Evolutionary conservation across 495 filamentous ascomycete species (phyloP).

Genomic region (Acidiella bohemica): DNA sequence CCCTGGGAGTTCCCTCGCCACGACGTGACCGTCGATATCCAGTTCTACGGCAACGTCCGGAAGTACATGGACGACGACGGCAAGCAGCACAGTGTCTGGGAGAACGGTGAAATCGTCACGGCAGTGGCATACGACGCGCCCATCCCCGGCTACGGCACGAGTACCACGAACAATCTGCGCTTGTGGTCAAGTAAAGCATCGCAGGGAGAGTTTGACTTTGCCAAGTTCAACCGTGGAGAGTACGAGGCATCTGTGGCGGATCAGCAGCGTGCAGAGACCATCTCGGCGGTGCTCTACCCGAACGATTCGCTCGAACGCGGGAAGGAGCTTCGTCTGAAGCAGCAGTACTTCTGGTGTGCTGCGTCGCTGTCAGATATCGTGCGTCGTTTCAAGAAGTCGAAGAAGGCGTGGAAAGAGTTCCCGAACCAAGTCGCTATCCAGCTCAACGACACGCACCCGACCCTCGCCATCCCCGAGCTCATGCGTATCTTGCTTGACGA

Average conservation of each 20-base stretch:
- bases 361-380: slow-evolving; percentile 93
- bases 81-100: slow-evolving; percentile 60
- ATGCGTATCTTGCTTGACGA: slow-evolving; percentile 82
- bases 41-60: slow-evolving; percentile 79
- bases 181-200: slow-evolving; percentile 96
- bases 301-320: slow-evolving; percentile 95
- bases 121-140: slow-evolving; percentile 94
- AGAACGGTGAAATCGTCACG: slow-evolving; percentile 82
- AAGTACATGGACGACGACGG: slow-evolving; percentile 64
- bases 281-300: slow-evolving; percentile 92
- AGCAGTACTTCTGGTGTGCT: slow-evolving; percentile 99
- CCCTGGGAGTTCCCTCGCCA: slow-evolving; percentile 97
- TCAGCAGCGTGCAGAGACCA: slow-evolving; percentile 91
- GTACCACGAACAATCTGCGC: slow-evolving; percentile 89
- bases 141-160: slow-evolving; percentile 77
- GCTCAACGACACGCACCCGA: slow-evolving; percentile 95
- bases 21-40: slow-evolving; percentile 87
- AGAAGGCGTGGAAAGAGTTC: slow-evolving; percentile 81
- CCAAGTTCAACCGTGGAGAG: slow-evolving; percentile 97
- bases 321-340: slow-evolving; percentile 94
- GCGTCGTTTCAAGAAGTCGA: slow-evolving; percentile 92
- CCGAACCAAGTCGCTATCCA: slow-evolving; percentile 93
- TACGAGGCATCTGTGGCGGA: slow-evolving; percentile 96
- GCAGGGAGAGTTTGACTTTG: slow-evolving; percentile 96
- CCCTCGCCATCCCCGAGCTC: slow-evolving; percentile 87